These are phyloP conservation scores for Malania oleifera DNA, from an alignment of 164 flowering plant genomes.

Conservation along the genomic window DNA sequence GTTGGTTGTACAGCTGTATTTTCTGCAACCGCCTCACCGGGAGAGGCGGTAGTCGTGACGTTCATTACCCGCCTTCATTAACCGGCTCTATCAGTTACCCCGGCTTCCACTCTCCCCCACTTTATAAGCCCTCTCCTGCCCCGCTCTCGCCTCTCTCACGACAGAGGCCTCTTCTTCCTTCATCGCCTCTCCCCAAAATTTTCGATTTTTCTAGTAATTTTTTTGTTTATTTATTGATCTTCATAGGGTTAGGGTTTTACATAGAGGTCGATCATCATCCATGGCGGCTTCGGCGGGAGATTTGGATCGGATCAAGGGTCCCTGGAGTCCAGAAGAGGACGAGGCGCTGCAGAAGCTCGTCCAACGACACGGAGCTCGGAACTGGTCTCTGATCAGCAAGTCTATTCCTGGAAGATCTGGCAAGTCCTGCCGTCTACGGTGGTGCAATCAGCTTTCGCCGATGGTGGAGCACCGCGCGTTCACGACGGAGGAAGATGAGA, in stretches of 20 bases:
- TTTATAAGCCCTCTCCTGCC: constrained; percentile 2
- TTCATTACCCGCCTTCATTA: neutral
- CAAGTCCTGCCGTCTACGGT: constrained; percentile 53
- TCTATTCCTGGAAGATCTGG: constrained; percentile 51
- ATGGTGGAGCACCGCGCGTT: constrained; percentile 46
- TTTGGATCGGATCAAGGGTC: constrained; percentile 38
- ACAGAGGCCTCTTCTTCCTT: neutral
- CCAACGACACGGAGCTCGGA: constrained; percentile 33
- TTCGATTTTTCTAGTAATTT: neutral
- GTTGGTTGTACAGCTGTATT: constrained; percentile 14
- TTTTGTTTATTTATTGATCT: neutral
- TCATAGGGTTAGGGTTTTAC: neutral
- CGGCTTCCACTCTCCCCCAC: neutral
- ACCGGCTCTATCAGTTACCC: neutral
- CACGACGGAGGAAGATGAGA: constrained; percentile 40
- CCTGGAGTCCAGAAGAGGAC: constrained; percentile 60
- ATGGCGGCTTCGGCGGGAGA: neutral
- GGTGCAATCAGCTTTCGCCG: constrained; percentile 61
- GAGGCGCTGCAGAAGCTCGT: constrained; percentile 28
- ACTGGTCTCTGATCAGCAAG: constrained; percentile 48
- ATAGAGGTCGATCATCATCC: neutral
- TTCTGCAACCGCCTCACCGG: constrained; percentile 9
- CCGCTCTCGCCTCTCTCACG: neutral
- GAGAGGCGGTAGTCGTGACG: constrained; percentile 10
- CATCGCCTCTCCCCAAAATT: neutral